Percentiles rank a stretch among this genome's conserved stretches.
phyloP scores from a whole-genome alignment of 495 filamentous ascomycete genomes.

The Coniosporium apollinis region DNA sequence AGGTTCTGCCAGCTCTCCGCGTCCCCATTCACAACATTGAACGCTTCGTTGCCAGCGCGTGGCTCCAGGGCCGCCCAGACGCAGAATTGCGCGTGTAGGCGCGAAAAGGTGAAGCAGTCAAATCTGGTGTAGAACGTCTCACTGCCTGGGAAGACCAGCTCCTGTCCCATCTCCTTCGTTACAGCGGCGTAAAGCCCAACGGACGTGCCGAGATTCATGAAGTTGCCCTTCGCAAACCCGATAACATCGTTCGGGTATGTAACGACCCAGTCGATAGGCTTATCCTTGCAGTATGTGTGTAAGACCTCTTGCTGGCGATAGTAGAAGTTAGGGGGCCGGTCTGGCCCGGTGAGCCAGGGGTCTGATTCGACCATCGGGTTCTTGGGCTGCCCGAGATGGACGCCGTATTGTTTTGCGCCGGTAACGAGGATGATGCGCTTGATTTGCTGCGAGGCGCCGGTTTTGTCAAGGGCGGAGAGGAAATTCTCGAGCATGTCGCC shows the following conservation, averaged over 20 bases:
- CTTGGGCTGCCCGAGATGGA: constrained; percentile 32
- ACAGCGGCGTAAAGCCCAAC: constrained; percentile 35
- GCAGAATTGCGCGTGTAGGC: constrained; percentile 35
- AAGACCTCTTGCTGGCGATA: constrained; percentile 15
- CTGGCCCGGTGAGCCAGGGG: constrained; percentile 19
- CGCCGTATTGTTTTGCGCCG: constrained; percentile 40
- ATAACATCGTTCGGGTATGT: constrained; percentile 40
- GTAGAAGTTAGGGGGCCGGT: constrained; percentile 17
- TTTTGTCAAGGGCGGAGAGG: constrained; percentile 29
- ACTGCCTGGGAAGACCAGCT: constrained; percentile 32
- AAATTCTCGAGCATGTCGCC: constrained; percentile 35
- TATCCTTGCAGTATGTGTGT: constrained; percentile 4
- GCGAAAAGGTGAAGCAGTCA: constrained; percentile 34
- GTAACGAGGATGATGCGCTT: constrained; percentile 37
- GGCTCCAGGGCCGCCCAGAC: constrained; percentile 33
- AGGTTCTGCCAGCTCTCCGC: constrained; percentile 35
- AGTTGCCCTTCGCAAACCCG: constrained; percentile 32
- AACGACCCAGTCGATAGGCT: constrained; percentile 22
- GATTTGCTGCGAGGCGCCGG: constrained; percentile 25
- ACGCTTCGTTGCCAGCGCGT: constrained; percentile 30
- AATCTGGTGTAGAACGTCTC: constrained; percentile 32
- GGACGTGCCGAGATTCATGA: constrained; percentile 37
- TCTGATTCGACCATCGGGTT: constrained; percentile 32
- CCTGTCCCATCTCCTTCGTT: constrained; percentile 28
- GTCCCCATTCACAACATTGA: constrained; percentile 41